Conservation (phyloP, 257 asterid genomes). For the Vinca minor region DNA sequence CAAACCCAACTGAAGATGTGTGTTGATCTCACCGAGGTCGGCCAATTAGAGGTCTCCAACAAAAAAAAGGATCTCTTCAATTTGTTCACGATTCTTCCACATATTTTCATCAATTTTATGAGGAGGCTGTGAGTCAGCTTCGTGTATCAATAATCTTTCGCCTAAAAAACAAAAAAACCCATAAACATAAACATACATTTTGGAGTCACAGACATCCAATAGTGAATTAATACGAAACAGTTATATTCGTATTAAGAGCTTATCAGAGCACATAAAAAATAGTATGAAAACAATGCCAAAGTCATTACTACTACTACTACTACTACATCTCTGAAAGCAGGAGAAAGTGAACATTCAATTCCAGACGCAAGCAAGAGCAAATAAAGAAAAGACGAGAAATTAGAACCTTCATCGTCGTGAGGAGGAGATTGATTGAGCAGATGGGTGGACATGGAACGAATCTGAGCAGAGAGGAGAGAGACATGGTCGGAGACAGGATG, state of each 20-base stretch:
- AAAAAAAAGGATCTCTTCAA: constrained; percentile 73
- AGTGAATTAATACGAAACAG: not conserved
- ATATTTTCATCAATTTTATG: constrained; percentile 93
- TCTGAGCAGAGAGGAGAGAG: constrained; percentile 56
- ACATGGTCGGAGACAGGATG: constrained; percentile 60
- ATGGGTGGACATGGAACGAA: constrained; percentile 51
- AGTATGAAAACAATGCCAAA: not conserved
- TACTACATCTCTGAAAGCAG: no score
- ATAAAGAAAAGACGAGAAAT: not conserved
- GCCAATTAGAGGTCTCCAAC: constrained; percentile 62
- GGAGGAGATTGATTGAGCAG: constrained; percentile 48
- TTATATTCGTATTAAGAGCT: not conserved
- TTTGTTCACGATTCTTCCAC: constrained; percentile 95
- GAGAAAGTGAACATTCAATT: not conserved
- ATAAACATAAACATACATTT: not conserved
- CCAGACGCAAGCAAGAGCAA: no score
- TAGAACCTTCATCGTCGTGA: constrained; percentile 55
- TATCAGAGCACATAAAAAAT: not conserved
- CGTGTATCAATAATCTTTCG: constrained; percentile 49
- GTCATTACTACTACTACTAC: not conserved
- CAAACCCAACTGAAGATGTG: not conserved
- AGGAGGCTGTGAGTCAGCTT: constrained; percentile 75
- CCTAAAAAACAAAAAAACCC: constrained; percentile 34
- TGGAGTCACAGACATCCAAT: not conserved
- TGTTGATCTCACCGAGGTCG: constrained; percentile 40